Evolutionary conservation across 352 stramenopile species (phyloP), one percentile per base, ranked within the genome.

Genomic region (Phytopythium helicoides): DNA sequence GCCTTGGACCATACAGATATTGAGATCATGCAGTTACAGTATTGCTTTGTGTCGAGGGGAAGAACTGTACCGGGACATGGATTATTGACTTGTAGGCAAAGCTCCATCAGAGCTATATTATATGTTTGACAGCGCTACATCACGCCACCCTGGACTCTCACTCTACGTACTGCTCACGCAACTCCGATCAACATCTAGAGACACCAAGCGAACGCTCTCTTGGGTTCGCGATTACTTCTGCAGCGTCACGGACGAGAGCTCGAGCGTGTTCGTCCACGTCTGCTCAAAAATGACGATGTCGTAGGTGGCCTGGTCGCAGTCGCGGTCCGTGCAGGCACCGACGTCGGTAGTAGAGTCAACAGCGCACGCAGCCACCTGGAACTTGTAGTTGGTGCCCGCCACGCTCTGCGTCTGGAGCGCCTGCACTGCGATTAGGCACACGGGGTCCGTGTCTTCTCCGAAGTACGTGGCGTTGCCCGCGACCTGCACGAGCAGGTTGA

Each of bases 311-410:
- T 64, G 56, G 15, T 64, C 50, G 52, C 72, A 82, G 31, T 75
- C 58, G 51, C 69, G 72, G 44, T 77, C 57, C 31, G 59, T 18
- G 42, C 72, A 82, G 33, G 66, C 69, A 16, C 72, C 72, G 8
- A 82, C 44, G 21, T 73, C 58, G n/a, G 66, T 48, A 25, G 63
- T 49, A 19, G 64, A 67, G 11, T 64, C 38, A 25, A 77, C 64
- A n/a, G 34, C 31, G 58, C 76, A 87, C 16, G 68, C 76, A 3
- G 67, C 57, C n/a, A 83, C 56, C 19, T 75, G 48, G 61, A 81
- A 87, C 39, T 71, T 74, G 62, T 83, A 87, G 57, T 83, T 83
- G 39, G 71, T 85, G 34, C 76, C 76, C 10, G 68, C 61, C 9
- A 87, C 73, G 19, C 59, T 67, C 57, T 87, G 73, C 23, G 54